Evolutionary conservation across 2,329 filamentous ascomycete species (phyloP).

Genomic region (Sarocladium brachiariae): DNA sequence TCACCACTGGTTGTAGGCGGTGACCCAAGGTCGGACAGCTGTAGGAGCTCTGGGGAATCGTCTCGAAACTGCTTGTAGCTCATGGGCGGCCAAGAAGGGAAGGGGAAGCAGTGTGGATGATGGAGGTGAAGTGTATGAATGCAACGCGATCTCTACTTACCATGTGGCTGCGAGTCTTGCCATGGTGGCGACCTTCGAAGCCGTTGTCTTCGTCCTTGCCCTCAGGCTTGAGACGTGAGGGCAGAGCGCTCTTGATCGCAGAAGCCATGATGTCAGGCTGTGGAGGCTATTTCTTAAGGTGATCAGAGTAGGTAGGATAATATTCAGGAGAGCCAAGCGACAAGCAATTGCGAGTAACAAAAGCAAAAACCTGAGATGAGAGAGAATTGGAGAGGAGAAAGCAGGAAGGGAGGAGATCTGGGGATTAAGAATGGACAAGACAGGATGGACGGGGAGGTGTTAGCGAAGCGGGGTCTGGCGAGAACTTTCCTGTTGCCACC

Average conservation of each 20-base stretch:
- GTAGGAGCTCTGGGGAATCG: not conserved
- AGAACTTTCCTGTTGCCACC: not conserved
- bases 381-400: not conserved
- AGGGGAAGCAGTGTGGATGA: not conserved
- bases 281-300: conserved; percentile 11
- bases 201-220: conserved; percentile 39
- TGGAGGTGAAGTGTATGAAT: not conserved
- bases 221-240: conserved; percentile 72
- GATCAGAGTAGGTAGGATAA: not conserved
- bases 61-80: not conserved
- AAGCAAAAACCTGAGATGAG: not conserved
- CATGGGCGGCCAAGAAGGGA: not conserved
- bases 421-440: not conserved
- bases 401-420: not conserved
- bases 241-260: conserved; percentile 67
- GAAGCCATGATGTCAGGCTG: conserved; percentile 54
- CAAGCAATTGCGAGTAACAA: not conserved
- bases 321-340: not conserved
- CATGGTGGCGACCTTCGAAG: conserved; percentile 63
- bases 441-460: not conserved
- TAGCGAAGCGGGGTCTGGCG: conserved; percentile 5
- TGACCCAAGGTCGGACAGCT: not conserved
- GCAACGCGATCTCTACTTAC: conserved; percentile 44
- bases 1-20: not conserved
- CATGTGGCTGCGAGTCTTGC: conserved; percentile 82